These are phyloP conservation scores for Tephrocybe rancida DNA, from an alignment of 768 basidiomycete genomes.

Conservation along the genomic window DNA sequence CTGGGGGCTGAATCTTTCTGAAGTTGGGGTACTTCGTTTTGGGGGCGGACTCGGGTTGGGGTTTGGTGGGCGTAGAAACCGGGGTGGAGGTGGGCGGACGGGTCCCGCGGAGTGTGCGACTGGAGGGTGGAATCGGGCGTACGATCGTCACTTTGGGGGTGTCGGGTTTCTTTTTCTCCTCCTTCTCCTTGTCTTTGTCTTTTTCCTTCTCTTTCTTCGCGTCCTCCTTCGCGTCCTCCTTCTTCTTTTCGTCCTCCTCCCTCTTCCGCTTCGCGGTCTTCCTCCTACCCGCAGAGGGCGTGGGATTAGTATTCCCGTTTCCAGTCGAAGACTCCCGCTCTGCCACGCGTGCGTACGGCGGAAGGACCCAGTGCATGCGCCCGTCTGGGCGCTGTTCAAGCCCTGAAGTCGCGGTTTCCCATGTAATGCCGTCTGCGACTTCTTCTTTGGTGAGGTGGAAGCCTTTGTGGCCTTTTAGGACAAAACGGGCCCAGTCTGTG, in stretches of 20 bases:
- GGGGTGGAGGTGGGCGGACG: neutral
- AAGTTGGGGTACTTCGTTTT: neutral
- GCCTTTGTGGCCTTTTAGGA: slow-evolving; percentile 42
- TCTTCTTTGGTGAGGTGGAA: slow-evolving; percentile 40
- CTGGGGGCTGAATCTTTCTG: too few relatives aligned
- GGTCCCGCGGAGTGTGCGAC: too few relatives aligned
- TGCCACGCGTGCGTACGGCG: neutral
- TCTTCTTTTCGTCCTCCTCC: neutral
- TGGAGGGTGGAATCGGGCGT: too few relatives aligned
- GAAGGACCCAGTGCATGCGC: slow-evolving; percentile 1
- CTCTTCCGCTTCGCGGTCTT: neutral
- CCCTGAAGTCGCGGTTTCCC: neutral
- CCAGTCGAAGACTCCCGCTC: neutral
- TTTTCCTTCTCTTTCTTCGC: neutral
- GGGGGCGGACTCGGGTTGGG: neutral
- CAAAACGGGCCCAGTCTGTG: slow-evolving; percentile 41
- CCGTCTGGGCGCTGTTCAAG: slow-evolving; percentile 1
- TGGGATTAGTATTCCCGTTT: too few relatives aligned
- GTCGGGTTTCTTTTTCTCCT: neutral
- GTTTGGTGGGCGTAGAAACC: neutral
- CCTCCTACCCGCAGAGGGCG: neutral
- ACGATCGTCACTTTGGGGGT: too few relatives aligned
- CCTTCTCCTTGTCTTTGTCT: neutral
- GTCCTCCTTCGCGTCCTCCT: neutral
- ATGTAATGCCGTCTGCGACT: slow-evolving; percentile 1